These are phyloP conservation scores for Cyclostephanos invisitatus DNA, from an alignment of 108 stramenopile species.

Conservation along the genomic window DNA sequence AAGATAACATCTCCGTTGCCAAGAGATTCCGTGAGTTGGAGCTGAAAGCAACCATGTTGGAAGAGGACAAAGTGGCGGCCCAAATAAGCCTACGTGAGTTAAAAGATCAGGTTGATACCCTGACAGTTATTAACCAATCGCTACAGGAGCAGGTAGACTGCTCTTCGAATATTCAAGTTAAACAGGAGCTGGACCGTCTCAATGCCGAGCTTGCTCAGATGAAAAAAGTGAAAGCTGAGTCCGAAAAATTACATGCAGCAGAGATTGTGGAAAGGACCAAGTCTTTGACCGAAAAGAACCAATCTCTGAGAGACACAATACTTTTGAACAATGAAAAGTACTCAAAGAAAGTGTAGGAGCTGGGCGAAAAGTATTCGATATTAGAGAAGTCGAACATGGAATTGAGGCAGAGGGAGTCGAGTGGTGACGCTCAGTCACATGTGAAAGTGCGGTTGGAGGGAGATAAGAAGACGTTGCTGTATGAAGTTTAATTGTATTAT, in stretches of 20 bases:
- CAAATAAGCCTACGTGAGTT: constrained; percentile 27
- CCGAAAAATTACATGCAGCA: constrained; percentile 1
- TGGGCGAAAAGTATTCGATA: constrained; percentile 39
- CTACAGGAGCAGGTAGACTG: constrained; percentile 46
- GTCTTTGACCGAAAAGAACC: constrained; percentile 41
- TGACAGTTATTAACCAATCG: constrained; percentile 47
- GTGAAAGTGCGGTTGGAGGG: constrained; percentile 30
- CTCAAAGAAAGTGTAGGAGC: constrained; percentile 40
- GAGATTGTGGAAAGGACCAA: constrained; percentile 27
- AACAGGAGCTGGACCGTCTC: constrained; percentile 19
- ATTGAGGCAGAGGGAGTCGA: constrained; percentile 23
- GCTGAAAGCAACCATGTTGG: constrained; percentile 10
- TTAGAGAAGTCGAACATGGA: constrained; percentile 37
- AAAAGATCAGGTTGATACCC: constrained; percentile 35
- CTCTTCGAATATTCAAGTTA: constrained; percentile 11
- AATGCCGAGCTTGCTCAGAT: constrained; percentile 15
- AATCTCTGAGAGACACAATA: constrained; percentile 42
- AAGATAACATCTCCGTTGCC: constrained; percentile 31
- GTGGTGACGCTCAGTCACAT: background rate
- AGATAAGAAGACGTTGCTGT: constrained; percentile 25
- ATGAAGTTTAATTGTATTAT: constrained; percentile 40
- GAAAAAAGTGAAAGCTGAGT: constrained; percentile 21
- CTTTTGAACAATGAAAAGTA: constrained; percentile 43
- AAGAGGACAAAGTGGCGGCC: constrained; percentile 23
- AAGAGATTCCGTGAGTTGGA: constrained; percentile 35